Evolutionary conservation across 306 rosid species (phyloP).

Genomic region (Pyrus communis): DNA sequence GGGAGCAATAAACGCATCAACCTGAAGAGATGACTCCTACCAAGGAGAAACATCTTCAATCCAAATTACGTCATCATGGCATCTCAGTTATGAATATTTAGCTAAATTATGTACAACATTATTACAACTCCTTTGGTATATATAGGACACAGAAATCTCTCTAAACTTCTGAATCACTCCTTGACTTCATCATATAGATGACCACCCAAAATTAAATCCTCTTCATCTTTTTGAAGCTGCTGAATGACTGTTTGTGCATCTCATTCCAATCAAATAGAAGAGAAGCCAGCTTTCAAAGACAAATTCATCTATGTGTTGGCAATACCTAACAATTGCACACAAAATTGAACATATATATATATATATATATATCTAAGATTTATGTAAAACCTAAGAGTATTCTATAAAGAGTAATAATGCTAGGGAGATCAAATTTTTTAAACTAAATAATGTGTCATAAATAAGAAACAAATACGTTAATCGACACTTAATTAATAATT

Average conservation of each 20-base stretch:
- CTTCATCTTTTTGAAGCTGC: background rate
- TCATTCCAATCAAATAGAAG: background rate
- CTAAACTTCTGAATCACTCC: background rate
- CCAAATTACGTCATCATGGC: background rate
- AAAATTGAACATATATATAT: too few species aligned
- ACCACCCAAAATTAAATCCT: background rate
- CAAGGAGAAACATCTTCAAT: background rate
- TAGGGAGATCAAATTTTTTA: too few species aligned
- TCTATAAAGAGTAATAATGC: too few species aligned
- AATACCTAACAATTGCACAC: too few species aligned
- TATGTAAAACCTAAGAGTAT: too few species aligned
- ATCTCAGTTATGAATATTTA: too few species aligned
- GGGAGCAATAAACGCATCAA: background rate
- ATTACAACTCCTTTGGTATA: too few species aligned
- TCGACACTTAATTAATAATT: too few species aligned
- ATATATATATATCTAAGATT: too few species aligned
- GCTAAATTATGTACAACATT: too few species aligned
- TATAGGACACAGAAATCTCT: background rate
- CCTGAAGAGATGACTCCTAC: background rate
- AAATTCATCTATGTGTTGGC: background rate
- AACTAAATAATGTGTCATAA: too few species aligned
- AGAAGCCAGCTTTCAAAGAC: background rate
- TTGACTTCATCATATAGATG: background rate
- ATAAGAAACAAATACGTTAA: too few species aligned
- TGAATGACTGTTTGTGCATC: background rate